Conservation (phyloP, 2,329 filamentous ascomycete genomes). For the Sphaerulina musiva region DNA sequence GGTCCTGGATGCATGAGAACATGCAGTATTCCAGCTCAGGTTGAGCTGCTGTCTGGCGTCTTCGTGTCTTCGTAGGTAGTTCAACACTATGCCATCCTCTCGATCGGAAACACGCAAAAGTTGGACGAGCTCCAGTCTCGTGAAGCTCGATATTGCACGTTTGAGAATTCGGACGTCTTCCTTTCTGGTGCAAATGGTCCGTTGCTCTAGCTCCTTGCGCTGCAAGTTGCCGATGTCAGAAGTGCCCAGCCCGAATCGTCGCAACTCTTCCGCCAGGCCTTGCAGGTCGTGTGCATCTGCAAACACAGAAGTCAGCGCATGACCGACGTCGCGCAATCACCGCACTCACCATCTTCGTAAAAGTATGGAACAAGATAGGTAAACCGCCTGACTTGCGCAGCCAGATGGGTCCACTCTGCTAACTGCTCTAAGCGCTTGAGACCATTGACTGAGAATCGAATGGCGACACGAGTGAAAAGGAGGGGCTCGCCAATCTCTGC, state of each 20-base stretch:
- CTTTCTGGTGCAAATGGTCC: slow-evolving; percentile 44
- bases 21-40: slow-evolving; percentile 57
- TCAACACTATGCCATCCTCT: slow-evolving; percentile 50
- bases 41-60: slow-evolving; percentile 42
- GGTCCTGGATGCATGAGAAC: slow-evolving; percentile 54
- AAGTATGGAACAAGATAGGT: slow-evolving; percentile 56
- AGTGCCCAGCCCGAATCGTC: slow-evolving; percentile 11
- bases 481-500: slow-evolving; percentile 46
- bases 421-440: slow-evolving; percentile 47
- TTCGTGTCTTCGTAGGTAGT: slow-evolving; percentile 43
- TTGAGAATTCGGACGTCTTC: slow-evolving; percentile 50
- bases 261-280: slow-evolving; percentile 15
- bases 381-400: slow-evolving; percentile 52
- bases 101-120: slow-evolving; percentile 57
- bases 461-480: slow-evolving; percentile 48
- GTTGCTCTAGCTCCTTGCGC: slow-evolving; percentile 46
- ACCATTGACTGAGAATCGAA: slow-evolving; percentile 46
- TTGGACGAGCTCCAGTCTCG: slow-evolving; percentile 57
- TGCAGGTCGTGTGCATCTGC: slow-evolving; percentile 18
- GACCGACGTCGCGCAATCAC: background rate
- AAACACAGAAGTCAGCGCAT: background rate
- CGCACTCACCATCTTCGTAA: slow-evolving; percentile 45
- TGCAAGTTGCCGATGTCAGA: slow-evolving; percentile 33
- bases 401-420: slow-evolving; percentile 45
- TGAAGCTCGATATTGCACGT: slow-evolving; percentile 53